Percentiles rank a stretch among this genome's conserved stretches.
Conservation (phyloP, 768 basidiomycete species). For the Calocera viscosa region DNA sequence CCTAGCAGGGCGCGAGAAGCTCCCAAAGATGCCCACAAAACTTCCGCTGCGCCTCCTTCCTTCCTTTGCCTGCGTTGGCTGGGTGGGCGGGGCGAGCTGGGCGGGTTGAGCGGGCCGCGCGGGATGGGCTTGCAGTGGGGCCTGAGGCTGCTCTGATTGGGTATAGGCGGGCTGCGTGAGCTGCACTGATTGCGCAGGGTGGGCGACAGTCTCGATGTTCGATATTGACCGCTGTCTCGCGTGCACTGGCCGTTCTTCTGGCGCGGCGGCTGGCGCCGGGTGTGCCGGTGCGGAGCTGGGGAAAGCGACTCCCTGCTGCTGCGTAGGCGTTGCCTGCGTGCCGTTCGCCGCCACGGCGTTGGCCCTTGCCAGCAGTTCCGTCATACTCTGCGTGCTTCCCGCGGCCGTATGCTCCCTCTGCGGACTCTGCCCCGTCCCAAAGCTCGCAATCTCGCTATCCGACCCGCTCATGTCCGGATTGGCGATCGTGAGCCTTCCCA, state of each 20-base stretch:
- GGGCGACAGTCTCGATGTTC: background rate
- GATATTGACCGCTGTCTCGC: background rate
- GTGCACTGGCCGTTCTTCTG: background rate
- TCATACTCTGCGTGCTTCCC: background rate
- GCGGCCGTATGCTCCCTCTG: background rate
- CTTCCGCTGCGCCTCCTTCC: background rate
- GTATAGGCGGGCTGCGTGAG: background rate
- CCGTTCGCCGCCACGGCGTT: background rate
- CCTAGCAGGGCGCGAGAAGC: background rate
- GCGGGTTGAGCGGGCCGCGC: no score
- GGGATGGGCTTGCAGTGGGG: no score
- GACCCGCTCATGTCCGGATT: constrained; percentile 11
- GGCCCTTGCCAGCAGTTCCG: background rate
- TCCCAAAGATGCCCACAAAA: background rate
- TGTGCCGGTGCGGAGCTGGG: background rate
- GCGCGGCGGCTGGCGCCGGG: background rate
- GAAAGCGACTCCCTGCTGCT: background rate
- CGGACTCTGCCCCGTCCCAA: background rate
- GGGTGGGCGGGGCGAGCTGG: background rate
- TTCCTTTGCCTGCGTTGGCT: background rate
- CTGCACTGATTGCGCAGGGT: background rate
- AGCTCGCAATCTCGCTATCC: background rate
- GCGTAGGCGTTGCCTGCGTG: background rate
- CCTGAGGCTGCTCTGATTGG: background rate
- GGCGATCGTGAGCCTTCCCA: constrained; percentile 11